Evolutionary conservation across 148 eudicot genomes (phyloP).

Genomic region (Euryodendron excelsum): DNA sequence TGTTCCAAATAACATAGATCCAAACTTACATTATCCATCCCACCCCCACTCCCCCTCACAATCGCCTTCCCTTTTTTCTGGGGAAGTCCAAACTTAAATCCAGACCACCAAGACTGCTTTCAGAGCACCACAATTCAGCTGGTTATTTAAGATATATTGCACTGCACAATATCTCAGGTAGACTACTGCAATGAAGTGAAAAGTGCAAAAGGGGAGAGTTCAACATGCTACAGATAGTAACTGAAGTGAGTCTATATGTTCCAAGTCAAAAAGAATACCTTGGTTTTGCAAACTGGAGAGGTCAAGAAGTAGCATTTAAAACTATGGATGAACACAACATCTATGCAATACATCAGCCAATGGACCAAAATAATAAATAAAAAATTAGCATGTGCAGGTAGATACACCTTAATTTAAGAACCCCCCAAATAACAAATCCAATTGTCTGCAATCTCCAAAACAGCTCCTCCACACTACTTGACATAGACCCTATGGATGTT

Average conservation of each 20-base stretch:
- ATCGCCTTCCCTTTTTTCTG: too few relatives aligned
- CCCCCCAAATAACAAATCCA: background rate
- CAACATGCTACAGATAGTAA: background rate
- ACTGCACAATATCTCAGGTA: background rate
- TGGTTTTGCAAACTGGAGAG: background rate
- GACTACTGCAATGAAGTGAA: background rate
- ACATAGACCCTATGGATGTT: background rate
- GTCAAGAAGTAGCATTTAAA: background rate
- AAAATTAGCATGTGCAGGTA: background rate
- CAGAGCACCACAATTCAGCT: too few relatives aligned
- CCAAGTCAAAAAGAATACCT: background rate
- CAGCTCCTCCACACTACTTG: conserved; percentile 2
- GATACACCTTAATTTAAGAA: background rate
- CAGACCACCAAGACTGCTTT: background rate
- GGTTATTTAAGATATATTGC: background rate
- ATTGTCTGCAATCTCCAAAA: background rate
- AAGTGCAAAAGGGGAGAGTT: background rate
- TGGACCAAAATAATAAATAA: background rate
- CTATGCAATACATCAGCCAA: background rate
- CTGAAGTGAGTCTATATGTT: background rate
- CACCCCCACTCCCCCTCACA: too few relatives aligned
- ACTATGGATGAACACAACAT: background rate
- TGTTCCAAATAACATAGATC: too few relatives aligned
- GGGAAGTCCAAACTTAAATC: too few relatives aligned
- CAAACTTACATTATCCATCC: background rate